Evolutionary conservation across 2,329 filamentous ascomycete species (phyloP).

Genomic region (Grosmannia serpens): DNA sequence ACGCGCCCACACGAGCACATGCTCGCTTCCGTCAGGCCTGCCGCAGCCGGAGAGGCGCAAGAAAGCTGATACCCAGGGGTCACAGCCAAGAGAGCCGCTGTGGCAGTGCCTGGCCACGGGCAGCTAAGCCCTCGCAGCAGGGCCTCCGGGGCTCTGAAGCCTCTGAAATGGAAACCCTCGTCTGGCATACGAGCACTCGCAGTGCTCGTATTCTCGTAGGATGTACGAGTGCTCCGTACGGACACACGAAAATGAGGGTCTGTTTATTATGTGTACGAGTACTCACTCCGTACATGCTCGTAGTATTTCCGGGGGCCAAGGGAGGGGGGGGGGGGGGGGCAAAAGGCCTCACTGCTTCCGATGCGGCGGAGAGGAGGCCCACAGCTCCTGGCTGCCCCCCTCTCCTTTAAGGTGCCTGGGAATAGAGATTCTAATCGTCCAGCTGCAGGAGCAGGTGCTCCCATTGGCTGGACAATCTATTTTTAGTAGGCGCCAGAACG

Average conservation of each 20-base stretch:
- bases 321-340: not conserved
- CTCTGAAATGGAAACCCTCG: too few species aligned
- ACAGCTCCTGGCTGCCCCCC: not conserved
- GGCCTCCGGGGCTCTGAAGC: too few species aligned
- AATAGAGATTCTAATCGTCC: not conserved
- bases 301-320: not conserved
- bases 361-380: not conserved
- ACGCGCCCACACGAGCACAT: not conserved
- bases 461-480: constrained; percentile 12
- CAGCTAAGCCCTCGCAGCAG: too few species aligned
- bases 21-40: not conserved
- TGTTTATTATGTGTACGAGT: not conserved
- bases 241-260: not conserved
- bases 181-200: too few species aligned
- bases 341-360: not conserved
- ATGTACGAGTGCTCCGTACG: not conserved
- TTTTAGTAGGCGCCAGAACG: constrained; percentile 14
- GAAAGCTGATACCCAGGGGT: not conserved
- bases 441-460: not conserved
- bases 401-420: not conserved
- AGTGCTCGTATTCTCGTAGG: too few species aligned
- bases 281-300: not conserved
- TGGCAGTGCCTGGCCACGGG: too few species aligned
- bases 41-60: not conserved
- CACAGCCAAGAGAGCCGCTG: too few species aligned